Base-by-base conservation (phyloP, 495 filamentous ascomycete genomes). In the Daldinia vernicosa region DNA sequence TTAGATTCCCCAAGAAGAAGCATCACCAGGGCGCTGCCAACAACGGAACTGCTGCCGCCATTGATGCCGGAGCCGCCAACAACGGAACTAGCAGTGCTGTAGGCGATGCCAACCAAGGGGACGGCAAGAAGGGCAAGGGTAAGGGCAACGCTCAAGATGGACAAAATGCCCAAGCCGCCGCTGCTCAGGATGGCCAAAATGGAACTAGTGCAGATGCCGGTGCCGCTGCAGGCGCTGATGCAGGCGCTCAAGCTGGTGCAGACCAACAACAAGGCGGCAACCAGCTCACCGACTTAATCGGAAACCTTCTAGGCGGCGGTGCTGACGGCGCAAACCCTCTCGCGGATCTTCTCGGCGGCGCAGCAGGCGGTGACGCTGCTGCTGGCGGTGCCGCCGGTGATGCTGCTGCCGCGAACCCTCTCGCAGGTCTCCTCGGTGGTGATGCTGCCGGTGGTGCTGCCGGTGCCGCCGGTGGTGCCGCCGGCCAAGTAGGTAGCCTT, bases 1-100 rank as follows among this genome's bases (percentile, higher is more conserved):
- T 77, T 45, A 59, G 72, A 30, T 63, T 56, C 40, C 71, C 65
- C 57, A 75, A 60, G 51, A 60, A 59, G 52, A 62, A 68, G 19
- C 50, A 70, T 11, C 11, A 67, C 47, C 9, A 73, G 24, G 24
- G 17, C 26, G 72, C 66, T 15, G 50, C 22, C 14, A 61, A 15
- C 6, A 60, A 40, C 3, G 66, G 47, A 30, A 70, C 66, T 12
- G 71, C 53, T 27, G 33, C 50, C 19, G 51, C 22, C 30, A 7
- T 53, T 2, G 50, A 30, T 58, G 47, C 59, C 35, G 59, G 54
- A 19, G 56, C 56, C 47, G 64, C 61, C 26, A 62, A 63, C 30
- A 72, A 74, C 27, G 63, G 63, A 53, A 70, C 66, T 35, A 59
- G 35, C 60, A 68, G 59, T 26, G 60, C 63, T 12, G 58, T 15